Base-by-base conservation (phyloP, 352 stramenopile species). In the Phytophthora sp. region DNA sequence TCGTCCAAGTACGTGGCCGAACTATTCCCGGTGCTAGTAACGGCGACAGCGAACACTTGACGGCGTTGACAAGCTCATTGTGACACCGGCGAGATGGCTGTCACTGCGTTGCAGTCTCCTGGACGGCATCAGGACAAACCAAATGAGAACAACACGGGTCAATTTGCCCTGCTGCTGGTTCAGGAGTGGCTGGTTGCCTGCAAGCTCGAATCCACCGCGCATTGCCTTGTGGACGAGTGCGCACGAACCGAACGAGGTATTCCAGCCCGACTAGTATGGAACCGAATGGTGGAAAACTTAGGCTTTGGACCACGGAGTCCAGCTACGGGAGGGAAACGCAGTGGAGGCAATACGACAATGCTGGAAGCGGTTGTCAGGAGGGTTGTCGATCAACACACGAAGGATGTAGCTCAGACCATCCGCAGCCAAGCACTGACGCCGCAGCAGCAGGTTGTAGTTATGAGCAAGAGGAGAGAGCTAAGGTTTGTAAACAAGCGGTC, bases 161-260 rank as follows among this genome's bases (percentile, higher is more conserved):
- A 57, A 12, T 67, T 58, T 21, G 62, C 62, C 6, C 26, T 72
- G 57, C 60, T 81, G 37, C 63, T 88, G 4, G 37, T 88, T 4
- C 76, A 86, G 27, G 73, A 88, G 31, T 88, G 78, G 78, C 63
- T 88, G 37, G 60, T 62, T 26, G 30, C 59, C 12, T 66, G 53
- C 30, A 70, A 66, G 24, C 59, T 84, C 13, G 54, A 57, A 8
- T 26, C 51, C 28, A 88, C 78, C 21, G 61, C 77, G 26, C 58
- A 41, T 30, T 79, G 75, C 42, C 69, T 85, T 18, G 32, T 68
- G 6, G 65, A 84, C 34, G 78, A 88, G 52, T 77, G 60, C 53
- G 58, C 45, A 9, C 38, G 62, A 23, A 50, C 54, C 1, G 48
- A 65, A 18, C 61, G 59, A 9, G 1, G 31, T 26, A 58, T 72